A percentile compares a stretch with the other conserved stretches of the same genome.
Evolutionary conservation across 371 early-diverging fungal genomes (phyloP).

Genomic region (Thermomucor indicae-seudaticae): DNA sequence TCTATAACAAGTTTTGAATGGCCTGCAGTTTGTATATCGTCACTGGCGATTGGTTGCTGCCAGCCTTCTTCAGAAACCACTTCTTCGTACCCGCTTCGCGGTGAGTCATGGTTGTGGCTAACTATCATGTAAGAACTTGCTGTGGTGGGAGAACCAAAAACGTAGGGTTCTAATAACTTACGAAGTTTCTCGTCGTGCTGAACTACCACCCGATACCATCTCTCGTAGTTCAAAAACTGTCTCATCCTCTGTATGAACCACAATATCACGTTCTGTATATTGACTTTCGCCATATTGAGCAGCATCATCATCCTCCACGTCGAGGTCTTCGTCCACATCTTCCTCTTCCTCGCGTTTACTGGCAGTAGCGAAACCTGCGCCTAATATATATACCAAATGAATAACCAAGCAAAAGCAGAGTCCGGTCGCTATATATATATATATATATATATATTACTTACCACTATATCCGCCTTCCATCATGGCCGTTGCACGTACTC

Average conservation of each 20-base stretch:
- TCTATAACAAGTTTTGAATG: constrained; percentile 69
- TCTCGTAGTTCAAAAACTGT: constrained; percentile 45
- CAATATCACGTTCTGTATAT: constrained; percentile 64
- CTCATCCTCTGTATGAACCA: constrained; percentile 43
- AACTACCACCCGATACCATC: constrained; percentile 34
- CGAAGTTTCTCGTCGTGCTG: constrained; percentile 11
- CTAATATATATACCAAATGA: constrained; percentile 13
- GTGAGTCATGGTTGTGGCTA: constrained; percentile 1
- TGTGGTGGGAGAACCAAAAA: no score
- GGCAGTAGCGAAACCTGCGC: constrained; percentile 52
- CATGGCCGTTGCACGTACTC: constrained; percentile 79
- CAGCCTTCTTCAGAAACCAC: constrained; percentile 31
- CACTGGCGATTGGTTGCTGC: constrained; percentile 13
- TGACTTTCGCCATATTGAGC: constrained; percentile 70
- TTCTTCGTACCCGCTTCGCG: constrained; percentile 33
- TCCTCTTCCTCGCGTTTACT: constrained; percentile 61
- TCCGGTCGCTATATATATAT: no score
- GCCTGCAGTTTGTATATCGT: constrained; percentile 14
- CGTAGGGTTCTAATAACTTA: background rate
- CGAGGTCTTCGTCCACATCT: constrained; percentile 77
- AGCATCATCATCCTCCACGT: constrained; percentile 77
- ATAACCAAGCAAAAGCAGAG: background rate
- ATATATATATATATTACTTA: no score
- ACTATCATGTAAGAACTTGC: constrained; percentile 2
- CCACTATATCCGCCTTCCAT: constrained; percentile 77